A percentile compares a stretch with the other conserved stretches of the same genome.
Evolutionary conservation across 2,329 filamentous ascomycete species (phyloP).

Genomic region (Trichoderma sp.): DNA sequence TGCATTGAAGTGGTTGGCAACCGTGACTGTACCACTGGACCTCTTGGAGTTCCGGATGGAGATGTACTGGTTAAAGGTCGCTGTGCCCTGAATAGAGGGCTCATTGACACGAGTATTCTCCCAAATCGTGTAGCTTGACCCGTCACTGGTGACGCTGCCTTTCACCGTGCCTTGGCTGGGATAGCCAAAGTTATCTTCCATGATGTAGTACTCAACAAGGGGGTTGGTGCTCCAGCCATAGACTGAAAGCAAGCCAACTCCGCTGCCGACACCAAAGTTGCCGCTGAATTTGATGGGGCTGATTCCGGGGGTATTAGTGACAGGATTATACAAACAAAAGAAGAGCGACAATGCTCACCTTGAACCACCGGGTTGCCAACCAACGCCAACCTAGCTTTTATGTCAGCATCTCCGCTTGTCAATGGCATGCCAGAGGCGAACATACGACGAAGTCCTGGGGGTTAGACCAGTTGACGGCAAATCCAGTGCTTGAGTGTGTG

Average conservation of each 20-base stretch:
- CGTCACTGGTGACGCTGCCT: slow-evolving; percentile 42
- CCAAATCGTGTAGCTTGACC: slow-evolving; percentile 43
- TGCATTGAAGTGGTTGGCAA: slow-evolving; percentile 50
- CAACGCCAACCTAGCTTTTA: neutral
- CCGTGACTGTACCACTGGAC: slow-evolving; percentile 46
- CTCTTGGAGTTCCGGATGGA: slow-evolving; percentile 18
- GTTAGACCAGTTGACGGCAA: neutral
- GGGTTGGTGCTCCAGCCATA: slow-evolving; percentile 44
- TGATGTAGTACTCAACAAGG: slow-evolving; percentile 43
- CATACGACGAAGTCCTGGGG: neutral
- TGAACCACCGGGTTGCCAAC: neutral
- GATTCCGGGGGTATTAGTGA: neutral
- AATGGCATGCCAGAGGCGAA: neutral
- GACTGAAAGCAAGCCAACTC: slow-evolving; percentile 41
- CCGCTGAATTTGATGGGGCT: neutral
- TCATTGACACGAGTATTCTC: slow-evolving; percentile 42
- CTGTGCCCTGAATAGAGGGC: slow-evolving; percentile 51
- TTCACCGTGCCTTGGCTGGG: slow-evolving; percentile 39
- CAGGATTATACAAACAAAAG: neutral
- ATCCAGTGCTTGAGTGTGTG: neutral
- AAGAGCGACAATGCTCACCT: neutral
- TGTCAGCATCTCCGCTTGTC: neutral
- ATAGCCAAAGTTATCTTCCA: slow-evolving; percentile 43
- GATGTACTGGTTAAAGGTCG: slow-evolving; percentile 53
- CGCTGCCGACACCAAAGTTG: slow-evolving; percentile 29